A percentile compares a stretch with the other conserved stretches of the same genome.
These are phyloP conservation scores for Tetrahymena thermophila DNA, from an alignment of 73 alveolate species.

Conservation along the genomic window DNA sequence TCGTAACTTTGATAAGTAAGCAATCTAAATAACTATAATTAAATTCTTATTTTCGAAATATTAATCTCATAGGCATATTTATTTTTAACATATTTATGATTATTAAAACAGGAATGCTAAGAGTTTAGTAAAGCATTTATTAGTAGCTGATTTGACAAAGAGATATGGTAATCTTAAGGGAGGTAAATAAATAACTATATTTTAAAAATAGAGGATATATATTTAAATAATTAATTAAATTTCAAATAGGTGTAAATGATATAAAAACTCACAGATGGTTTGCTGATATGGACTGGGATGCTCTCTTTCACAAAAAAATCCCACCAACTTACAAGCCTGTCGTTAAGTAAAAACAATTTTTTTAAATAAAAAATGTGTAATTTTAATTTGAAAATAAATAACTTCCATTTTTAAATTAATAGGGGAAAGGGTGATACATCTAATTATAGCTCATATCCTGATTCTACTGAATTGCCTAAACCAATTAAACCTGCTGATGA, in stretches of 20 bases:
- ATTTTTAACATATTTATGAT: background rate
- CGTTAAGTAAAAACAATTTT: background rate
- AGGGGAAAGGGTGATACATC: constrained; percentile 76
- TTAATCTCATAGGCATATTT: too few species aligned
- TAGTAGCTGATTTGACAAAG: constrained; percentile 78
- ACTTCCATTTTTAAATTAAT: too few species aligned
- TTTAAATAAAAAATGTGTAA: background rate
- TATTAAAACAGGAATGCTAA: constrained; percentile 62
- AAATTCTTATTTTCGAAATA: too few species aligned
- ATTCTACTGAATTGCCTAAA: constrained; percentile 68
- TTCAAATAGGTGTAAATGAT: constrained; percentile 30
- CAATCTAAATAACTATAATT: background rate
- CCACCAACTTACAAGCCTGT: constrained; percentile 19
- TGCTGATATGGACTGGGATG: constrained; percentile 31
- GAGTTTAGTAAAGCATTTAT: constrained; percentile 77
- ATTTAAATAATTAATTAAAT: background rate
- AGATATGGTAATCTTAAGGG: constrained; percentile 91
- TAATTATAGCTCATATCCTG: constrained; percentile 82
- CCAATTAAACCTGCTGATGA: constrained; percentile 72
- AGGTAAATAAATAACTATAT: constrained; percentile 74
- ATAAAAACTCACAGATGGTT: constrained; percentile 50
- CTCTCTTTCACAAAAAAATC: constrained; percentile 4
- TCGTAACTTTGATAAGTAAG: constrained; percentile 63
- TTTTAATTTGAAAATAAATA: background rate
- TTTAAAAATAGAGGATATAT: constrained; percentile 33